Conservation (phyloP, 2,329 filamentous ascomycete species). For the Penicillium sumatraense region DNA sequence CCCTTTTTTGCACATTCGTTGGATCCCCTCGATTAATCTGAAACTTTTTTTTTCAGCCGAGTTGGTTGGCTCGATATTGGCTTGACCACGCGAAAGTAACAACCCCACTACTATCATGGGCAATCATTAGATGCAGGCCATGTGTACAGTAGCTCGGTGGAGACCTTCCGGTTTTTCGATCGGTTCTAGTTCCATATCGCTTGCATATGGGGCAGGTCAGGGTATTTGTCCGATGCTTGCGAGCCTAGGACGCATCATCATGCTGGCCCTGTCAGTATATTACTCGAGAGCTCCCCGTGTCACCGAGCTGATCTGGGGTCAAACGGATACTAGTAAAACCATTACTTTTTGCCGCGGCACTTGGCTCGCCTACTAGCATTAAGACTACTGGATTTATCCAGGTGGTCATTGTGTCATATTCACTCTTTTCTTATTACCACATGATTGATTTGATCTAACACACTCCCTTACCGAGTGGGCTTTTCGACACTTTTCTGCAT, state of each 20-base stretch:
- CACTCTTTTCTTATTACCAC: background rate
- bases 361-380: background rate
- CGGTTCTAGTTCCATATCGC: constrained; percentile 4
- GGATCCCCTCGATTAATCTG: constrained; percentile 16
- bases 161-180: constrained; percentile 14
- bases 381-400: too few species aligned
- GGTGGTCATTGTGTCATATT: background rate
- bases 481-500: background rate
- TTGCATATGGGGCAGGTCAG: constrained; percentile 4
- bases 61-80: background rate
- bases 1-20: background rate
- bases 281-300: background rate
- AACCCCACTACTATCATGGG: constrained; percentile 1
- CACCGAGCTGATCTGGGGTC: background rate
- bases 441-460: background rate
- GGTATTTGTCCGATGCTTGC: constrained; percentile 10
- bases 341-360: background rate
- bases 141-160: constrained; percentile 13
- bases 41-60: constrained; percentile 12
- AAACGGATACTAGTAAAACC: background rate
- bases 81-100: background rate
- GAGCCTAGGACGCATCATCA: background rate
- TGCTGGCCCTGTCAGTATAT: background rate
- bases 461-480: background rate
- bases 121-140: constrained; percentile 2